These are phyloP conservation scores for Curvularia spicifera DNA, from an alignment of 2,329 filamentous ascomycete species.

Conservation along the genomic window DNA sequence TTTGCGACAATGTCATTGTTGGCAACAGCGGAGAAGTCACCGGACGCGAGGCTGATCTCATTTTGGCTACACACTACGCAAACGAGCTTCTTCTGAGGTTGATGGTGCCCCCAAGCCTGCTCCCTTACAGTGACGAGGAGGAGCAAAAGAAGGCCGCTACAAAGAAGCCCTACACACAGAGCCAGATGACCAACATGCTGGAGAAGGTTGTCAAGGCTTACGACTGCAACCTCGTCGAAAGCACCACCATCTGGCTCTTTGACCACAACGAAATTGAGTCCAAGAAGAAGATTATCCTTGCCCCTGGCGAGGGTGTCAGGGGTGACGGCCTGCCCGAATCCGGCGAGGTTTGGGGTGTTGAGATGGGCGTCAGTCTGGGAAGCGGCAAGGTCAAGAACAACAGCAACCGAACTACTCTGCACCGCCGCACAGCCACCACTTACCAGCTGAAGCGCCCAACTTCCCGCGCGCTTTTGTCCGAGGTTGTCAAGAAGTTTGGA, in stretches of 20 bases:
- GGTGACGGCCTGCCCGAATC: constrained; percentile 88
- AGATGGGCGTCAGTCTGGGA: constrained; percentile 89
- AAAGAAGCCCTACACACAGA: constrained; percentile 82
- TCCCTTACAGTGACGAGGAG: constrained; percentile 84
- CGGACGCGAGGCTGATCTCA: constrained; percentile 81
- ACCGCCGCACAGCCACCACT: constrained; percentile 89
- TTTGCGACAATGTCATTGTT: constrained; percentile 89
- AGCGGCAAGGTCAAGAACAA: constrained; percentile 94
- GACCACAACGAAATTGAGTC: constrained; percentile 97
- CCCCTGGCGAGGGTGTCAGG: constrained; percentile 83
- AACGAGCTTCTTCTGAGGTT: constrained; percentile 93
- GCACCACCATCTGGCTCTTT: constrained; percentile 97
- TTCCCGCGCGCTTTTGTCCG: constrained; percentile 88
- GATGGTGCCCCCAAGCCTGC: constrained; percentile 87
- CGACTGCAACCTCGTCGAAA: constrained; percentile 92
- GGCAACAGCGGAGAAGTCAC: constrained; percentile 69
- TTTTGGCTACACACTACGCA: constrained; percentile 90
- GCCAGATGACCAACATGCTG: constrained; percentile 83
- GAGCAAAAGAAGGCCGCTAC: constrained; percentile 89
- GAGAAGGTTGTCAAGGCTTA: constrained; percentile 93
- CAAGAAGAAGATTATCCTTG: constrained; percentile 96
- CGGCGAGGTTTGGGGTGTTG: constrained; percentile 96
- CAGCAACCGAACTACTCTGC: constrained; percentile 83
- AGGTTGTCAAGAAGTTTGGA: constrained; percentile 96
- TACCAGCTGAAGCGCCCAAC: constrained; percentile 94